A percentile compares a stretch with the other conserved stretches of the same genome.
phyloP scores from a whole-genome alignment of 495 filamentous ascomycete genomes.

The Podospora bellae-mahoneyi region DNA sequence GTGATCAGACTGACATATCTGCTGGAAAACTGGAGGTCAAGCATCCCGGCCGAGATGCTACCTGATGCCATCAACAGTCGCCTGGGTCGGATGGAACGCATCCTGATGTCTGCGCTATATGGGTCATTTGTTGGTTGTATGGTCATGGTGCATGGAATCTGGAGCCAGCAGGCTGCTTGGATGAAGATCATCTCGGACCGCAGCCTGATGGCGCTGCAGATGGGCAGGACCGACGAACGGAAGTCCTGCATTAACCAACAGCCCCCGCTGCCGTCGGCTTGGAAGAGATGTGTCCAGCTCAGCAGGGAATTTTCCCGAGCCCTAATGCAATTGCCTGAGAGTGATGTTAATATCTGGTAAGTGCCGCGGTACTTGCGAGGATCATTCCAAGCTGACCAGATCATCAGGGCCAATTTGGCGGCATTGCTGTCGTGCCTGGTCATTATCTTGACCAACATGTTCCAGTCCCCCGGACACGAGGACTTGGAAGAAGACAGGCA shows the following conservation, averaged over 20 bases:
- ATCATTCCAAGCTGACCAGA: not conserved
- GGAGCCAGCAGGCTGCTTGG: constrained; percentile 29
- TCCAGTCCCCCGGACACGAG: constrained; percentile 26
- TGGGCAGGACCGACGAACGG: constrained; percentile 12
- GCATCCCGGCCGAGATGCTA: constrained; percentile 26
- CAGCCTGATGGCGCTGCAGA: constrained; percentile 12
- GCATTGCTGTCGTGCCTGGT: constrained; percentile 31
- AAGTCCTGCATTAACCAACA: constrained; percentile 20
- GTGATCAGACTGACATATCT: constrained; percentile 21
- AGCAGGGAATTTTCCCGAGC: constrained; percentile 28
- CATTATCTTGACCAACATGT: constrained; percentile 31
- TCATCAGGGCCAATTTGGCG: constrained; percentile 28
- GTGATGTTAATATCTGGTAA: constrained; percentile 32
- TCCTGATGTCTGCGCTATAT: constrained; percentile 28
- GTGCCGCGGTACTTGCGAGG: not conserved
- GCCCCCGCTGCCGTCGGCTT: constrained; percentile 23
- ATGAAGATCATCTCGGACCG: constrained; percentile 18
- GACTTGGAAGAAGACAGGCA: constrained; percentile 21
- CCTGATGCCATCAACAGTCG: constrained; percentile 21
- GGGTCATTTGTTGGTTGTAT: constrained; percentile 29
- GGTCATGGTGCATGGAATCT: constrained; percentile 29
- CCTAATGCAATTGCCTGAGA: constrained; percentile 17
- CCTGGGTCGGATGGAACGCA: constrained; percentile 20
- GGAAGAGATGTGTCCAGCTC: constrained; percentile 25
- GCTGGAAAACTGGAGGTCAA: constrained; percentile 28